Base-by-base conservation (phyloP, 495 filamentous ascomycete genomes). In the Penicillium waksmanii region DNA sequence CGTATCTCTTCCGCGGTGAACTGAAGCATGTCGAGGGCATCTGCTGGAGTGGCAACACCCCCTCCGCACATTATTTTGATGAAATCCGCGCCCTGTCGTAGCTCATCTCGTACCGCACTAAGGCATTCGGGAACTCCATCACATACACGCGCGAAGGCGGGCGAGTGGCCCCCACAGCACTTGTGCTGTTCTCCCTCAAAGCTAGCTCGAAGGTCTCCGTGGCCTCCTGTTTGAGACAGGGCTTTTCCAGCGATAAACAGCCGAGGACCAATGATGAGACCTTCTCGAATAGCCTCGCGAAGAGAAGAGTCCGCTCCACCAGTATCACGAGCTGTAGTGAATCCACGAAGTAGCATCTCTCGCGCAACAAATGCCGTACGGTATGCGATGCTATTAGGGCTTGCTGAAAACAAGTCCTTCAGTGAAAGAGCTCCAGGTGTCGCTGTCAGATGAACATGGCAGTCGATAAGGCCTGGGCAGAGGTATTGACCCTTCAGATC, bases 21-120 rank as follows among this genome's bases (percentile, higher is more conserved):
- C 63, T 84, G 82, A 2, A 77, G 63, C 55, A 69, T 71, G 27
- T 78, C 69, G 17, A 84, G 56, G 36, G 61, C 60, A 58, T 83
- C 81, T 0, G 81, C 76, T 0, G 79, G 79, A 17, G 64, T 75
- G 0, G 76, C 80, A 7, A 84, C 82, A 3, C 82, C 82, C 4
- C 81, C 80, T 4, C 77, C 75, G n/a, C 70, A 64, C 81, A 84
- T 83, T 58, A 84, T 83, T 66, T 84, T 84, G 68, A 84, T 70
- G 60, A 83, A 83, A 51, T 83, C 72, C 3, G 80, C 75, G 0
- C 82, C 81, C 2, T 63, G 67, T 17, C 82, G 66, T 7, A 84
- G 65, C 64, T 82, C 77, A 43, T 84, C 81, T 7, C 81, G 68
- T 0, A 72, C 77, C 27, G 67, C 69, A n/a, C 71, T 68, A 9